phyloP scores from a whole-genome alignment of 225 moss, liverwort and hornwort species.

The Sphagnum contortum region DNA sequence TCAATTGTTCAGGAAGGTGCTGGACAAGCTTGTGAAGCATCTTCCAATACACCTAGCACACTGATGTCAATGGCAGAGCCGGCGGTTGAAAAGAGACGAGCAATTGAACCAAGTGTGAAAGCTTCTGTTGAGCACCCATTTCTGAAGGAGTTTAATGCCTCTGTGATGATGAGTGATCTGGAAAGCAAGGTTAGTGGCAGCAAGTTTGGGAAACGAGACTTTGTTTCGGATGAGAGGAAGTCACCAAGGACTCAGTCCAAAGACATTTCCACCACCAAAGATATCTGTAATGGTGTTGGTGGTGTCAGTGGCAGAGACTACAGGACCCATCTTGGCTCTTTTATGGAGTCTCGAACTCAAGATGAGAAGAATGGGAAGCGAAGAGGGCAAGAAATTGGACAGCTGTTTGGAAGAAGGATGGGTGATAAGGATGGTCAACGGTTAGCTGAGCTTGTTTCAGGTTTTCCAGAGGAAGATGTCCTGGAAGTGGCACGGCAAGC shows the following conservation, averaged over 20 bases:
- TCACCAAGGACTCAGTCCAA: slow-evolving; percentile 36
- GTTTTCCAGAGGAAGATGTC: slow-evolving; percentile 78
- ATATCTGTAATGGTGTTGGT: slow-evolving; percentile 56
- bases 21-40: slow-evolving; percentile 16
- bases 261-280: slow-evolving; percentile 36
- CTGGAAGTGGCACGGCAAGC: slow-evolving; percentile 81
- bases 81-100: slow-evolving; percentile 19
- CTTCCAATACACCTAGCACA: slow-evolving; percentile 12
- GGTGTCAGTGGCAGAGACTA: slow-evolving; percentile 38
- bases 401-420: slow-evolving; percentile 53
- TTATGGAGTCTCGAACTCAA: slow-evolving; percentile 20
- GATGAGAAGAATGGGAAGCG: slow-evolving; percentile 47
- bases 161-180: slow-evolving; percentile 30
- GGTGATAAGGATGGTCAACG: slow-evolving; percentile 31
- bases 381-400: slow-evolving; percentile 40
- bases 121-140: slow-evolving; percentile 17
- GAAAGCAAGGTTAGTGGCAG: slow-evolving; percentile 21
- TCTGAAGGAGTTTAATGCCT: slow-evolving; percentile 35
- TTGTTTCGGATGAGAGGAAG: slow-evolving; percentile 49
- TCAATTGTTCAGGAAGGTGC: slow-evolving; percentile 22
- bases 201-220: slow-evolving; percentile 50
- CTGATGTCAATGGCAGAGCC: slow-evolving; percentile 25
- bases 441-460: slow-evolving; percentile 36
- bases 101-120: slow-evolving; percentile 27
- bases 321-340: slow-evolving; percentile 25